Percentiles rank a stretch among this genome's conserved stretches.
Conservation (phyloP, 1,284 basidiomycete genomes). For the Cutaneotrichosporon curvatum region DNA sequence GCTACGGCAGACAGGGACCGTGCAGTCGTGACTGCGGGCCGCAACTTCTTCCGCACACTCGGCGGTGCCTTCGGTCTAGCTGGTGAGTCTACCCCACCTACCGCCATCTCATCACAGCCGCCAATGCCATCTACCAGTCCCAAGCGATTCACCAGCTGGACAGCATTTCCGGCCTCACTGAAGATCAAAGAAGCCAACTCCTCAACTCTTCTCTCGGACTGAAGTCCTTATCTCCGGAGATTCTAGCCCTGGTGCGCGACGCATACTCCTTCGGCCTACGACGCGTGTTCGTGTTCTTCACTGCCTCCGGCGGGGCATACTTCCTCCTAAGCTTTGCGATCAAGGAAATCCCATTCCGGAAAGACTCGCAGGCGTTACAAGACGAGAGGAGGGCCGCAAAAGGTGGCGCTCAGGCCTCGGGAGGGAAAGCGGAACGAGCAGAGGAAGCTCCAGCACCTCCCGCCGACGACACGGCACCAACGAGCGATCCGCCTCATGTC, state of each 20-base stretch:
- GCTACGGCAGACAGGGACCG: slow-evolving; percentile 22
- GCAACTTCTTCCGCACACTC: slow-evolving; percentile 33
- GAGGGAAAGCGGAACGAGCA: too few relatives aligned
- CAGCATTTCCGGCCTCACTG: slow-evolving; percentile 8
- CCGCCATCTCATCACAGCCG: slow-evolving; percentile 5
- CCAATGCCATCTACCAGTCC: slow-evolving; percentile 29
- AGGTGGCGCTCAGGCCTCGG: too few relatives aligned
- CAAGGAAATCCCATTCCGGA: slow-evolving; percentile 8
- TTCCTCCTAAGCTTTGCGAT: slow-evolving; percentile 22
- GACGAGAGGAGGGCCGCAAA: not conserved
- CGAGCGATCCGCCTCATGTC: too few relatives aligned
- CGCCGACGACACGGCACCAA: too few relatives aligned
- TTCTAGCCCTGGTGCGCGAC: slow-evolving; percentile 1
- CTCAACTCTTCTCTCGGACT: slow-evolving; percentile 1
- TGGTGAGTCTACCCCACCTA: slow-evolving; percentile 7
- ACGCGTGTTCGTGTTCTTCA: slow-evolving; percentile 24
- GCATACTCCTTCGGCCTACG: slow-evolving; percentile 23
- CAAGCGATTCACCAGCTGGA: slow-evolving; percentile 10
- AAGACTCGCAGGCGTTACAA: not conserved
- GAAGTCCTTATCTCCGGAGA: slow-evolving; percentile 3
- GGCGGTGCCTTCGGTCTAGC: slow-evolving; percentile 29
- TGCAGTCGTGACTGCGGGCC: slow-evolving; percentile 26
- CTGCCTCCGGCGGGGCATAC: slow-evolving; percentile 16
- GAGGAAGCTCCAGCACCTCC: too few relatives aligned
- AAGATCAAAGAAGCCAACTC: slow-evolving; percentile 3